Base-by-base conservation (phyloP, 495 filamentous ascomycete species). In the Ramalina peruviana region DNA sequence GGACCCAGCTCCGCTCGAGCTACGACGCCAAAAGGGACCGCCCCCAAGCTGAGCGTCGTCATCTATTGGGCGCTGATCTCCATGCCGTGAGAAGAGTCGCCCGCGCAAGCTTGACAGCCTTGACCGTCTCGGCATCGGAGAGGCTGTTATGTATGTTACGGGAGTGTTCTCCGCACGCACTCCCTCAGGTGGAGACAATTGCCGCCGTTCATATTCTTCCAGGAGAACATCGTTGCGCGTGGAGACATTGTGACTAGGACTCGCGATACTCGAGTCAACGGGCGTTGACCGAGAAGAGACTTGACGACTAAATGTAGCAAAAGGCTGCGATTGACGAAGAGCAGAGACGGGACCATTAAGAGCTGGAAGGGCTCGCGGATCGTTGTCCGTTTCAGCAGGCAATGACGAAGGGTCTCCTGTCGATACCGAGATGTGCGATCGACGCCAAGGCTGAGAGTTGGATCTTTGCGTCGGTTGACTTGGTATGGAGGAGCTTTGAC, bases 81-180 rank as follows among this genome's bases (percentile, higher is more conserved):
- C 66, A 13, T 67, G 68, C 47, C 73, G 68, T n/a, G 72, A 72
- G 20, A 74, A 56, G 21, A 76, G 63, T 50, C 70, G 65, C 10
- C 72, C 73, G 19, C 72, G 69, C 26, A 76, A 51, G 10, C 73
- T 62, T 44, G 73, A 73, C 63, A 76, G 70, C 21, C 41, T 69
- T 11, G 73, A 73, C 49, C 69, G 71, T 46, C 70, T 66, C 53
- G 72, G 68, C 49, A 68, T 74, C 36, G 59, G 59, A 19, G 54
- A 53, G 12, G 59, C 59, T 4, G 55, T 58, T 5, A 62, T 60
- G 27, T 60, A 58, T 36, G 59, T 62, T 21, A 62, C 60, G 17
- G 58, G 59, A 38, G 50, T 52, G 50, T 50, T 56, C 16, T 43
- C 42, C 48, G 58, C 51, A 20, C 42, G 51, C n/a, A 58, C 27